Evolutionary conservation across 148 eudicot species (phyloP).

Genomic region (Nepenthes mirabilis): DNA sequence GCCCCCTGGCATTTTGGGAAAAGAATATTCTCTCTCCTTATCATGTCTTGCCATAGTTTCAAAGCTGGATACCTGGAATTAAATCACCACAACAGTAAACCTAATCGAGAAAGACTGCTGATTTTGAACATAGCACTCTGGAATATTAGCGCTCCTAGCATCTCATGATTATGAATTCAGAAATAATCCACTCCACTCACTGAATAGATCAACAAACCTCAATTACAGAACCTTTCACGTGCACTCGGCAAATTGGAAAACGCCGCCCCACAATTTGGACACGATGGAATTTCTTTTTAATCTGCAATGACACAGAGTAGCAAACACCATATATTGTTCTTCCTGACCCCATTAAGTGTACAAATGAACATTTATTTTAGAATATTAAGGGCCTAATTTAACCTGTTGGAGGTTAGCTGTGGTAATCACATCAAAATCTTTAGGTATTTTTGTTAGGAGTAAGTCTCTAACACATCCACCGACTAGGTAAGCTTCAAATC

Average conservation of each 20-base stretch:
- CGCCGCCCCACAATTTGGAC: slow-evolving; percentile 60
- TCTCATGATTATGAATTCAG: background rate
- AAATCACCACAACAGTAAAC: background rate
- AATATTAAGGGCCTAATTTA: slow-evolving; percentile 1
- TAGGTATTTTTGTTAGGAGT: slow-evolving; percentile 60
- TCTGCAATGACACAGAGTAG: slow-evolving; percentile 22
- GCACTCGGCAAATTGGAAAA: slow-evolving; percentile 78
- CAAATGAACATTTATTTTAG: background rate
- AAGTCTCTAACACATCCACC: slow-evolving; percentile 99
- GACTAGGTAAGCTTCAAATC: slow-evolving; percentile 77
- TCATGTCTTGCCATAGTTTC: slow-evolving; percentile 32
- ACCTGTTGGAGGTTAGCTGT: slow-evolving; percentile 71
- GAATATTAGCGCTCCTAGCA: background rate
- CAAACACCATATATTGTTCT: slow-evolving; percentile 1
- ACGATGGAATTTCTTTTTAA: slow-evolving; percentile 38
- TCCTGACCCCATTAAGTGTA: background rate
- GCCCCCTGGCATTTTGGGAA: slow-evolving; percentile 26
- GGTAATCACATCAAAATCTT: slow-evolving; percentile 90
- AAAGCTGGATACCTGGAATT: slow-evolving; percentile 77
- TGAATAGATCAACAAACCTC: slow-evolving; percentile 46
- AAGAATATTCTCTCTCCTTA: slow-evolving; percentile 16
- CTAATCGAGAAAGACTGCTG: background rate
- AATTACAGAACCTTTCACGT: slow-evolving; percentile 38
- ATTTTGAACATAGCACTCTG: background rate
- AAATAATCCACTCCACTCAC: background rate